phyloP scores from a whole-genome alignment of 768 basidiomycete genomes.

The Russula earlei region DNA sequence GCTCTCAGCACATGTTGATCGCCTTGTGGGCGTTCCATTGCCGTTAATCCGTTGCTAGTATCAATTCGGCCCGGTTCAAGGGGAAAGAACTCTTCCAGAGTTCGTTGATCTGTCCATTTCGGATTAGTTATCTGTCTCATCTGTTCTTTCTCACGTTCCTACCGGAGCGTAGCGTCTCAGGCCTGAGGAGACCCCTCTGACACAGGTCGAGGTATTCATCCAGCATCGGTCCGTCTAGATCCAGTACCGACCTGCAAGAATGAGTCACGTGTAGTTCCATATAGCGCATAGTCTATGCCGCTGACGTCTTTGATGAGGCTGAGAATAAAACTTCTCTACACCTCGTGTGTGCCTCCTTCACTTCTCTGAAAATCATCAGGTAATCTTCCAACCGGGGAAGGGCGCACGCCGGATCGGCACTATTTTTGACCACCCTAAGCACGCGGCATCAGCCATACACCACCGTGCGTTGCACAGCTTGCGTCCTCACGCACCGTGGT shows the following conservation, averaged over 20 bases:
- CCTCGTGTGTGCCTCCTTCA: conserved; percentile 4
- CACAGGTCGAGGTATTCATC: conserved; percentile 17
- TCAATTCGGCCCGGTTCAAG: neutral
- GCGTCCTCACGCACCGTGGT: conserved; percentile 34
- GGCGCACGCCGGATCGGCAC: conserved; percentile 16
- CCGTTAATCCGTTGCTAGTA: neutral
- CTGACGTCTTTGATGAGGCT: conserved; percentile 16
- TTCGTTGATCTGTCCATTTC: conserved; percentile 22
- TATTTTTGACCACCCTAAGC: conserved; percentile 26
- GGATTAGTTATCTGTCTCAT: neutral
- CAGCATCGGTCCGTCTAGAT: conserved; percentile 9
- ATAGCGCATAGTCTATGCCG: neutral
- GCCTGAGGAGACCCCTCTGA: conserved; percentile 3
- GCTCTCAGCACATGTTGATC: conserved; percentile 8
- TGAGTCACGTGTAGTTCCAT: neutral
- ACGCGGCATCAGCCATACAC: conserved; percentile 29
- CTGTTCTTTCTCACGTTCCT: neutral
- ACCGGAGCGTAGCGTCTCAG: conserved; percentile 4
- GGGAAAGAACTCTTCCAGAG: conserved; percentile 27
- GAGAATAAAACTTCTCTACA: conserved; percentile 12
- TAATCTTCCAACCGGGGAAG: conserved; percentile 17
- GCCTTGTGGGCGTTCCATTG: neutral
- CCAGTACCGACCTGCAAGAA: conserved; percentile 5
- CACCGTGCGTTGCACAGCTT: neutral
- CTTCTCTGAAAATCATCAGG: conserved; percentile 5